phyloP scores from a whole-genome alignment of 176 grass and related monocot genomes.

The Zea luxurians region DNA sequence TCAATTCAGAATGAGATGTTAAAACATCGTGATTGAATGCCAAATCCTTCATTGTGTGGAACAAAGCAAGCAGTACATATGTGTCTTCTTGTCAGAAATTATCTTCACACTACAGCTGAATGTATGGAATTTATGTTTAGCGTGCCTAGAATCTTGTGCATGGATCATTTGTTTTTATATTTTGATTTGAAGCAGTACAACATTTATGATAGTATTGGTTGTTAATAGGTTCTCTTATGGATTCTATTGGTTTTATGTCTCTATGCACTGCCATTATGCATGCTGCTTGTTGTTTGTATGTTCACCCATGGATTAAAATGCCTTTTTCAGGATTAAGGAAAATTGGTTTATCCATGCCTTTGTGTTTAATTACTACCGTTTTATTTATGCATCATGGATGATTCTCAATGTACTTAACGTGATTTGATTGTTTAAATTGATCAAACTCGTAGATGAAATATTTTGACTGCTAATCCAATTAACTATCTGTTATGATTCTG shows the following conservation, averaged over 20 bases:
- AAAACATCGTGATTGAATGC: no score
- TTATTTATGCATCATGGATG: neutral
- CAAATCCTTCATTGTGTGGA: no score
- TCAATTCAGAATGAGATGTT: no score
- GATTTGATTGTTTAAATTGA: constrained; percentile 11
- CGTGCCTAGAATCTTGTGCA: neutral
- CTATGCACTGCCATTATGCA: neutral
- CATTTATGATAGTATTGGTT: neutral
- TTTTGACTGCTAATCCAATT: constrained; percentile 4
- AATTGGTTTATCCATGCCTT: neutral
- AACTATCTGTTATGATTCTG: neutral
- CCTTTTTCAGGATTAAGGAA: neutral
- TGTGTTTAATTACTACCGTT: constrained; percentile 6
- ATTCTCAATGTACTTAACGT: neutral
- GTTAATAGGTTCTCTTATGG: neutral
- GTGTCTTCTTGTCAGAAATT: neutral
- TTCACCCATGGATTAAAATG: no score
- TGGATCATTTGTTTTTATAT: neutral
- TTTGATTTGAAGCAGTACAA: constrained; percentile 8
- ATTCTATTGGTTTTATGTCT: neutral
- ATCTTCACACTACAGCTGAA: neutral
- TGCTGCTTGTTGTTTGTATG: neutral
- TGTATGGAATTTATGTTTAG: constrained; percentile 2
- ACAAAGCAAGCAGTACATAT: neutral
- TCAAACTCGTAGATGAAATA: constrained; percentile 4